These are phyloP conservation scores for Thraustochytrium sp. DNA, from an alignment of 352 stramenopile species.

Conservation along the genomic window DNA sequence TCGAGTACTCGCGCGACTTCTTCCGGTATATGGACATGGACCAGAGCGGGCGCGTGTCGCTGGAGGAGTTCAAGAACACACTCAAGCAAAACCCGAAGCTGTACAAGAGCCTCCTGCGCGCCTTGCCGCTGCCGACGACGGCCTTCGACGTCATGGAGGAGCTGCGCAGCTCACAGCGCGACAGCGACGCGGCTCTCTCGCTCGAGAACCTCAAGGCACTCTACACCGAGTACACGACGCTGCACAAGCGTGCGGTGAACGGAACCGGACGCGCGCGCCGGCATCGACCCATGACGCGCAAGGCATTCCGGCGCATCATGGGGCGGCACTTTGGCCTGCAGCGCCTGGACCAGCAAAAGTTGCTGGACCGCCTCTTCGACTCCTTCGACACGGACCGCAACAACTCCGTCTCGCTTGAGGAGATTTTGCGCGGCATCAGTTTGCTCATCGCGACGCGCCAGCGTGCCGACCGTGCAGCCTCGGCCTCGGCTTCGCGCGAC, in stretches of 20 bases:
- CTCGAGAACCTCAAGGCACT: slow-evolving; percentile 22
- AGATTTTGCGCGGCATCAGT: slow-evolving; percentile 35
- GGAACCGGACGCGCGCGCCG: not conserved
- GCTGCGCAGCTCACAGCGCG: not conserved
- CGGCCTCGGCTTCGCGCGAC: too few species aligned
- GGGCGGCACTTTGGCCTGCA: slow-evolving; percentile 39
- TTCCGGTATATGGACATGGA: slow-evolving; percentile 16
- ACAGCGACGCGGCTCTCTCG: not conserved
- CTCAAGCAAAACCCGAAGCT: slow-evolving; percentile 9
- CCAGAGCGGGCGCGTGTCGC: not conserved
- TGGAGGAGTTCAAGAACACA: slow-evolving; percentile 18
- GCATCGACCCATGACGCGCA: not conserved
- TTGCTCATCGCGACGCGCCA: slow-evolving; percentile 14
- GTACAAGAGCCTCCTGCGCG: slow-evolving; percentile 32
- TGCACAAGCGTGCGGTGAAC: not conserved
- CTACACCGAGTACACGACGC: slow-evolving; percentile 12
- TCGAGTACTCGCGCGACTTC: slow-evolving; percentile 34
- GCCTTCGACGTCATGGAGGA: slow-evolving; percentile 35
- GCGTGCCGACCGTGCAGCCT: too few species aligned
- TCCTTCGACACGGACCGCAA: slow-evolving; percentile 26
- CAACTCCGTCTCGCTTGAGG: slow-evolving; percentile 13
- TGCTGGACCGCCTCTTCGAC: slow-evolving; percentile 35
- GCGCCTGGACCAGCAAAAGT: slow-evolving; percentile 31
- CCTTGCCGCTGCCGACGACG: slow-evolving; percentile 5
- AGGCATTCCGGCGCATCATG: slow-evolving; percentile 12